Evolutionary conservation across 768 basidiomycete species (phyloP), one percentile per base, ranked within the genome.

Genomic region (Paxillus ammoniavirescens): DNA sequence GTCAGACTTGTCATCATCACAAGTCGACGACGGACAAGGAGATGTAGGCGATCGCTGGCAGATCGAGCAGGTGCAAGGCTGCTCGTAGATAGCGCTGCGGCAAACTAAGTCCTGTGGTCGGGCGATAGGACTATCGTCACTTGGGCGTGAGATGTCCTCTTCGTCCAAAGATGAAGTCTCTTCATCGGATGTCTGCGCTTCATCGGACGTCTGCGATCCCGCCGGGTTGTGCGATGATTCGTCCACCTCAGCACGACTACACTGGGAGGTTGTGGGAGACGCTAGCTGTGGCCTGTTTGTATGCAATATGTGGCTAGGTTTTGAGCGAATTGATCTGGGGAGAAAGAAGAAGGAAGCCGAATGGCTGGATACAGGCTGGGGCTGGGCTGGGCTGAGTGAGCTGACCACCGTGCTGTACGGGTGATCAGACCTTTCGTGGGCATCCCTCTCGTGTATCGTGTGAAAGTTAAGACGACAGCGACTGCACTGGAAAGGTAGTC

Each of bases 391-490:
- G 7, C 31, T 31, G 8, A 10, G 10, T 31, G 31, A 31, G 31
- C 31, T 31, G 31, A 31, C 31, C 7, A 35, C 10, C 4, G 12
- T 31, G 35, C 35, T 14, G 35, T 35, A 13, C 12, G 10, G 5
- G 23, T 45, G 28, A 42, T 55, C 56, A 2, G 53, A 47, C 14
- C 4, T n/a, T 18, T 55, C 56, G 43, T 65, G 65, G 4, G 26
- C 21, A 5, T 6, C 21, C 47, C 37, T 52, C 37, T 8, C 15
- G 26, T 1, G 21, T 3, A 6, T 5, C 4, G 51, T 47, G 14
- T 8, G 8, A 37, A 51, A 41, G 38, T 13, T 37, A 2, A 2
- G 1, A 1, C 14, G 1, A 41, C 64, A 65, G 46, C 49, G 36
- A 15, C 9, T 5, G 36, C 63, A 64, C 8, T 33, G 0, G 31